Evolutionary conservation across 495 filamentous ascomycete genomes (phyloP).

Genomic region (Recurvomyces mirabilis): DNA sequence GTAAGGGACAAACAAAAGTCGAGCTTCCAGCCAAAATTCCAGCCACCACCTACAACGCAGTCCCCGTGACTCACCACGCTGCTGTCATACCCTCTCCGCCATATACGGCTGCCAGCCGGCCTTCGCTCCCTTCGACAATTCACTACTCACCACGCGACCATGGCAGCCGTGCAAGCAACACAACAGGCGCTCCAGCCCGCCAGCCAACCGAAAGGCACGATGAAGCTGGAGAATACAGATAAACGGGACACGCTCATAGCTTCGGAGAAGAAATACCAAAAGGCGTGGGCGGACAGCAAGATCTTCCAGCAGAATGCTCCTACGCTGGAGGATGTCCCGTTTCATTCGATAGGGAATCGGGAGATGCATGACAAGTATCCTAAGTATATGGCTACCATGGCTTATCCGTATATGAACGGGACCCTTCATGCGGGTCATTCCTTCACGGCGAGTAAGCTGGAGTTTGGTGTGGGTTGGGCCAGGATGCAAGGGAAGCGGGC

Average conservation of each 20-base stretch:
- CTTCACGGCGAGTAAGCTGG: conserved; percentile 81
- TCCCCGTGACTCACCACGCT: conserved; percentile 15
- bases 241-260: conserved; percentile 82
- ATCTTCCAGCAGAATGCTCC: conserved; percentile 83
- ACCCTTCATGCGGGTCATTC: conserved; percentile 84
- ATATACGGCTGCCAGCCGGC: conserved; percentile 9
- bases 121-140: not conserved
- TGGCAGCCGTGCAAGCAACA: conserved; percentile 43
- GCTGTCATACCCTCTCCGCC: not conserved
- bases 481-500: conserved; percentile 81
- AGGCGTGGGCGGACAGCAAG: conserved; percentile 63
- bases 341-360: conserved; percentile 52
- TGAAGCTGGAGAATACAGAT: conserved; percentile 81
- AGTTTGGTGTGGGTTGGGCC: conserved; percentile 73
- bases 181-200: conserved; percentile 48
- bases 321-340: conserved; percentile 58
- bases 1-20: not conserved
- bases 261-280: conserved; percentile 87
- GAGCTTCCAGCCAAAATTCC: not conserved
- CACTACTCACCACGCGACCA: conserved; percentile 21
- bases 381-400: conserved; percentile 89
- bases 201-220: conserved; percentile 52
- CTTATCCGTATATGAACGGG: conserved; percentile 89
- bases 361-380: conserved; percentile 70
- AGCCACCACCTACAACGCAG: not conserved